Base-by-base conservation (phyloP, 2,329 filamentous ascomycete species). In the Fusarium ramigenum region DNA sequence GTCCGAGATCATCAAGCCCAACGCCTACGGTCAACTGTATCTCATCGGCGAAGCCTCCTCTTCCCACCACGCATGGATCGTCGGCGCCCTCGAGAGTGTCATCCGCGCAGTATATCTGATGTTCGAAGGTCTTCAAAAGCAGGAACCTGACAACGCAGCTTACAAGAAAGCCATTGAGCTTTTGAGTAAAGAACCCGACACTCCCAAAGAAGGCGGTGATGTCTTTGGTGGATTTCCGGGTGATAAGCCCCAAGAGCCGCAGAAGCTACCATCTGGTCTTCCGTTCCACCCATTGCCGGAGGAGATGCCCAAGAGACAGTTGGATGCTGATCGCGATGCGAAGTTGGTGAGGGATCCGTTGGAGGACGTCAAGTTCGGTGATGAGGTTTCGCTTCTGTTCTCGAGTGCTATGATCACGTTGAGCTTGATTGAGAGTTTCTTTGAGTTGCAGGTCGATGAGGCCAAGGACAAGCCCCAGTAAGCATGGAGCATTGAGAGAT, bases 1-100 rank as follows among this genome's bases (percentile, higher is more conserved):
- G 72, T 46, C 67, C 2, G 70, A 77, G 10, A 72, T 77, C 5
- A 74, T 70, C 42, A 75, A 77, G 66, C 73, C 75, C 18, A 75
- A 77, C 23, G 56, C 74, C 1, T 76, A 63, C 11, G 73, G 75
- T 4, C 67, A 77, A 16, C 18, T 77, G 3, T 74, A 75, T 5
- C 47, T 77, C 1, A n/a, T 77, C 6, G 70, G 75, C 0, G 75
- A 77, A n/a, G 75, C 73, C 1, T 53, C 75, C 9, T 76, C 75
- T 0, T 70, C 71, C 0, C 75, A 77, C 4, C 73, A 77, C 5
- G 75, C 73, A 2, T 77, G 75, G 75, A 63, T 77, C 0, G 75
- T 76, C 1, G 75, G 75, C 4, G 73, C 73, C 0, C 54, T 77
- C 0, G 70, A 77, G 30, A 77, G 75, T 7, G 73, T 75, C 1